phyloP scores from a whole-genome alignment of 2,329 filamentous ascomycete species.

The Trichoderma sp. region DNA sequence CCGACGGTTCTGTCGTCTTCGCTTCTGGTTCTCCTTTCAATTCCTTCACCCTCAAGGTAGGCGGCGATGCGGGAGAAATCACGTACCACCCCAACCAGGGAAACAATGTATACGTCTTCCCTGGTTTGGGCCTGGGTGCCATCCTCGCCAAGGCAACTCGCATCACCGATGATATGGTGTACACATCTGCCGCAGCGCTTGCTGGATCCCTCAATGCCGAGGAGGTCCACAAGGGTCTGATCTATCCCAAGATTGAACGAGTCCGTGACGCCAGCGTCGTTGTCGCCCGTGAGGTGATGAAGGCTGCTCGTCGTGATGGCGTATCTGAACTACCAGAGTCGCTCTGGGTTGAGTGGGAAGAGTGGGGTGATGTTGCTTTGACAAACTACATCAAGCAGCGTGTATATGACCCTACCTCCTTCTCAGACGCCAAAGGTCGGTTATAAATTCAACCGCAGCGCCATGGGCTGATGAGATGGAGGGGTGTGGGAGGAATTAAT shows the following conservation, averaged over 20 bases:
- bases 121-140: conserved; percentile 88
- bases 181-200: conserved; percentile 83
- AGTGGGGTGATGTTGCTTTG: conserved; percentile 66
- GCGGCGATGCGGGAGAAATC: conserved; percentile 55
- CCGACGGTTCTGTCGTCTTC: conserved; percentile 88
- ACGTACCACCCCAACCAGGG: conserved; percentile 81
- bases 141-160: conserved; percentile 86
- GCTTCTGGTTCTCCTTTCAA: conserved; percentile 94
- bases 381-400: conserved; percentile 61
- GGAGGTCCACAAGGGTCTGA: conserved; percentile 78
- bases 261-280: conserved; percentile 87
- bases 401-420: conserved; percentile 60
- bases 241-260: conserved; percentile 89
- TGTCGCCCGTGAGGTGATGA: conserved; percentile 91
- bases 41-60: conserved; percentile 64
- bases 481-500: not conserved
- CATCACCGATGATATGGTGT: conserved; percentile 95
- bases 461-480: not conserved
- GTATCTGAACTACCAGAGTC: conserved; percentile 69
- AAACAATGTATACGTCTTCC: conserved; percentile 92
- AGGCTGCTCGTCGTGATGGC: conserved; percentile 79
- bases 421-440: conserved; percentile 40
- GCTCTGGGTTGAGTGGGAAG: conserved; percentile 72
- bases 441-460: conserved; percentile 31
- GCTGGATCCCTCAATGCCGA: conserved; percentile 75